phyloP scores from a whole-genome alignment of 2,329 filamentous ascomycete genomes.

The Paradendryphiella salina region DNA sequence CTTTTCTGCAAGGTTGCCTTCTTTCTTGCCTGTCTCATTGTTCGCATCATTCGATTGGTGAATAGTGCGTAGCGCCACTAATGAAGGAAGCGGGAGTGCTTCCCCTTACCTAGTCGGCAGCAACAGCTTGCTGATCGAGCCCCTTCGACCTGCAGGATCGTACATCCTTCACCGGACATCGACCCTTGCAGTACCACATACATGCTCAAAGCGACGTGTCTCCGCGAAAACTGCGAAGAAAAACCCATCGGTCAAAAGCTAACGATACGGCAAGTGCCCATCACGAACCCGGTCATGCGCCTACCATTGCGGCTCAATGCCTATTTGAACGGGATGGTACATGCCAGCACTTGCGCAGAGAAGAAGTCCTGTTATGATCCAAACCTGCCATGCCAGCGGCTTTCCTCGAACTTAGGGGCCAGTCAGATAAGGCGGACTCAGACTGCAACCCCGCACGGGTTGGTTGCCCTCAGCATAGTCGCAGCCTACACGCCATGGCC shows the following conservation, averaged over 20 bases:
- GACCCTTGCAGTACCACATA: conserved; percentile 6
- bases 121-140: conserved; percentile 11
- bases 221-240: neutral
- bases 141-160: conserved; percentile 12
- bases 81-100: conserved; percentile 12
- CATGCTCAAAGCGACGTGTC: conserved; percentile 1
- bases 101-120: conserved; percentile 7
- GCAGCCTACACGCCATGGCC: neutral
- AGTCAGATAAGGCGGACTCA: conserved; percentile 13
- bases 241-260: conserved; percentile 12
- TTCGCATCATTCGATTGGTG: conserved; percentile 21
- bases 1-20: conserved; percentile 24
- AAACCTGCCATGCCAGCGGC: neutral
- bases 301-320: conserved; percentile 4
- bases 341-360: conserved; percentile 5
- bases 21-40: conserved; percentile 5
- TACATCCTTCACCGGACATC: conserved; percentile 14
- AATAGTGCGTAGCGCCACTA: conserved; percentile 7
- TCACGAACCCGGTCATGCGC: conserved; percentile 12
- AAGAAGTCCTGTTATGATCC: neutral
- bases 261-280: neutral
- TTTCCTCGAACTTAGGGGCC: neutral
- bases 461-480: conserved; percentile 1
- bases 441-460: conserved; percentile 8
- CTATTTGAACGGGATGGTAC: conserved; percentile 5